These are phyloP conservation scores for Alopecurus myosuroides DNA, from an alignment of 176 grass and related monocot species.

Conservation along the genomic window DNA sequence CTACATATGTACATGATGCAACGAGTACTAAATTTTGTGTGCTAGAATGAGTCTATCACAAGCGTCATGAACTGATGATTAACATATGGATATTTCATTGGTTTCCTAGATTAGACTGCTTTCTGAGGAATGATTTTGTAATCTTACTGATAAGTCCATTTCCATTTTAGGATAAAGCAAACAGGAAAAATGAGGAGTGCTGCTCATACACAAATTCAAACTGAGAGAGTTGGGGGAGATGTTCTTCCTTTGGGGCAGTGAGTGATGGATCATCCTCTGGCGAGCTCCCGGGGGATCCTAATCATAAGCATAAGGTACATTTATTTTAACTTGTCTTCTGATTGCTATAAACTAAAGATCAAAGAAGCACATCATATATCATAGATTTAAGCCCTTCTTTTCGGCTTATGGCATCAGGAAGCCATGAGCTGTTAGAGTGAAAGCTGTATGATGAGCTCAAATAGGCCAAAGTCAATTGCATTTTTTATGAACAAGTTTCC, in stretches of 20 bases:
- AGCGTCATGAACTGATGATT: background rate
- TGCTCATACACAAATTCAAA: constrained; percentile 88
- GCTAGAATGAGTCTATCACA: background rate
- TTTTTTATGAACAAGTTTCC: background rate
- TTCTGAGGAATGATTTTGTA: background rate
- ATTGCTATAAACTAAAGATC: background rate
- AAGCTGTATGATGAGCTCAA: background rate
- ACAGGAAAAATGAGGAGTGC: constrained; percentile 60
- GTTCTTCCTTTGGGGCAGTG: constrained; percentile 79
- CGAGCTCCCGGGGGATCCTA: constrained; percentile 35
- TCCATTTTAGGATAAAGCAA: constrained; percentile 52
- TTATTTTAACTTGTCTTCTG: background rate
- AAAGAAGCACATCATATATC: background rate
- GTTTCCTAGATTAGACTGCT: background rate
- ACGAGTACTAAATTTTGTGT: background rate
- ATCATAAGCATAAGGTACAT: constrained; percentile 66
- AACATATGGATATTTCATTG: background rate
- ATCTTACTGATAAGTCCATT: background rate
- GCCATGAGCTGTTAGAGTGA: background rate
- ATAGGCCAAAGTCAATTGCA: background rate
- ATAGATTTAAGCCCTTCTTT: background rate
- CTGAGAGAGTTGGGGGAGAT: constrained; percentile 90
- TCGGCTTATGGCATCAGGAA: background rate
- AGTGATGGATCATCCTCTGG: constrained; percentile 71
- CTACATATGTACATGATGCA: background rate